Base-by-base conservation (phyloP, 2,329 filamentous ascomycete genomes). In the Fusarium nelsonii region DNA sequence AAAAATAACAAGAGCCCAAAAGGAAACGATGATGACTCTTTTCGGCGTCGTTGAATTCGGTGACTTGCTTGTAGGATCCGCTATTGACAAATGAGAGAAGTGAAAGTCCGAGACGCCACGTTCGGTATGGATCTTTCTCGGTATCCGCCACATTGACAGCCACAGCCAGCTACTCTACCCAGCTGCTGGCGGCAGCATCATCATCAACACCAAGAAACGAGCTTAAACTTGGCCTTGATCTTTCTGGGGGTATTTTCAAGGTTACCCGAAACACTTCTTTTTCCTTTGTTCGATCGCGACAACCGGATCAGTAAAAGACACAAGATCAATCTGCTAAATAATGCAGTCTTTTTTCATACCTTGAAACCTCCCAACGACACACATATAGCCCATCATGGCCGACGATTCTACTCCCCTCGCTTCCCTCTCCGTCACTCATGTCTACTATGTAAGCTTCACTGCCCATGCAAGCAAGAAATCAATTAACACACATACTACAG, bases 361-460 rank as follows among this genome's bases (percentile, higher is more conserved):
- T 59, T 60, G 26, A 54, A 58, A 45, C 26, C 32, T 58, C 33
- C 18, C 53, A 9, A 37, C 20, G 28, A 48, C 34, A 15, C 26
- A 26, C 36, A 43, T 33, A 37, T 33, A 46, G 37, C 61, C 53
- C 68, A 72, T 61, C 69, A 75, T 75, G 71, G 73, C 71, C 48
- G 64, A 73, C 60, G 71, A 73, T 53, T 72, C 71, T n/a, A 64
- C 75, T n/a, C 89, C 92, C 40, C 84, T 98, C 59, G 93, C 94
- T 52, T 98, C 95, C 26, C 87, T 99, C 65, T 97, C 95, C 52
- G 83, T 99, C 72, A 98, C 96, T 12, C 95, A 98, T 82, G 94
- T 98, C 73, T 93, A 96, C 84, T 98, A 98, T 85, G 94, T 97
- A 82, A 76, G 88, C 80, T 30, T 46, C 14, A 41, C 28, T 53